Percentiles rank a stretch among this genome's conserved stretches.
phyloP scores from a whole-genome alignment of 257 asterid species.

The Forsythia viridissima region DNA sequence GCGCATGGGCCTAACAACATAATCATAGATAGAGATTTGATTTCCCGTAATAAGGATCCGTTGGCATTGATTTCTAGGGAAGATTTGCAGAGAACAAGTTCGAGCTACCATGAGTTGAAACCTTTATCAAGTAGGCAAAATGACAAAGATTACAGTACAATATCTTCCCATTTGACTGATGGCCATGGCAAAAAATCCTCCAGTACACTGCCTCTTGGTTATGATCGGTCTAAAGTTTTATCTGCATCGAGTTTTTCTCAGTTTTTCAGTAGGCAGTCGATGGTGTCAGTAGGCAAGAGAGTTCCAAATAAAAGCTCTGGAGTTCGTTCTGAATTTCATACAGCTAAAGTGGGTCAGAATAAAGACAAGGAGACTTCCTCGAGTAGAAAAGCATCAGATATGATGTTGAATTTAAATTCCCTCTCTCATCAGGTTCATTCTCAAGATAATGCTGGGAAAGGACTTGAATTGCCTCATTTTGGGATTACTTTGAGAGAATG shows the following conservation, averaged over 20 bases:
- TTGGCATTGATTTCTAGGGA: conserved; percentile 17
- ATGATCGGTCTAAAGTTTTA: conserved; percentile 23
- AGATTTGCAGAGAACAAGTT: not conserved
- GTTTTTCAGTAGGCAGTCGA: conserved; percentile 28
- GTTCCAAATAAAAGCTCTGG: conserved; percentile 12
- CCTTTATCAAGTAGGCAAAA: conserved; percentile 9
- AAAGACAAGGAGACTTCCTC: conserved; percentile 5
- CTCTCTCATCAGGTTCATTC: conserved; percentile 6
- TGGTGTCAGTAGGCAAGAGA: conserved; percentile 19
- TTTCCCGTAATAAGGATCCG: not conserved
- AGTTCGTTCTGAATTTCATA: conserved; percentile 10
- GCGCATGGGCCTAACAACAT: conserved; percentile 11
- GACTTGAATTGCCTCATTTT: conserved; percentile 12
- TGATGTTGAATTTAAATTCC: conserved; percentile 1
- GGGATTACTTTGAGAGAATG: conserved; percentile 47
- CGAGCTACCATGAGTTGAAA: conserved; percentile 12
- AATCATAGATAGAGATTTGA: conserved; percentile 7
- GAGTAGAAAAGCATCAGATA: conserved; percentile 18
- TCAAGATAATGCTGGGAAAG: conserved; percentile 2
- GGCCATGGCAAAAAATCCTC: conserved; percentile 16
- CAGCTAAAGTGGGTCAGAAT: conserved; percentile 8
- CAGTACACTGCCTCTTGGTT: conserved; percentile 9
- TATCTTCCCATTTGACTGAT: conserved; percentile 20
- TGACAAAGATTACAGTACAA: conserved; percentile 20
- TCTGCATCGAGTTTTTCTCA: conserved; percentile 40